These are phyloP conservation scores for Metschnikowia reukaufii DNA, from an alignment of 805 yeast genomes.

Conservation along the genomic window DNA sequence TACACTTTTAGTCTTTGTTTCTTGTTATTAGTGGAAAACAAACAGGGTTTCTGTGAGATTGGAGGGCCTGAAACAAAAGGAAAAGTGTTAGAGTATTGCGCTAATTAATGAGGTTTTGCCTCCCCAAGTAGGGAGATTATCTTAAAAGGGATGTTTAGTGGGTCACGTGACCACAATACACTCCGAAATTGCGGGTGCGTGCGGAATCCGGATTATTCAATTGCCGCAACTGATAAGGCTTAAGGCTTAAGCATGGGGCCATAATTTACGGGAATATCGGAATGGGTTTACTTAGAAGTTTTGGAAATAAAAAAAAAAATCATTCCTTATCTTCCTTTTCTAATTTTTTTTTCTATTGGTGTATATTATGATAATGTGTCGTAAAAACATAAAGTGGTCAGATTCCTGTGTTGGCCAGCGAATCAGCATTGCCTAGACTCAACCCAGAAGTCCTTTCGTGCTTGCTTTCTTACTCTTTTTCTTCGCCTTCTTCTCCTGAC, in stretches of 20 bases:
- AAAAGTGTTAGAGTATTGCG: conserved; percentile 2
- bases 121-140: conserved; percentile 10
- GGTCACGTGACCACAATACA: conserved; percentile 6
- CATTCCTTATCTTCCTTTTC: no score
- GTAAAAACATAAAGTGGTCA: no score
- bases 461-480: conserved; percentile 6
- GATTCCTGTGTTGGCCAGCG: not conserved
- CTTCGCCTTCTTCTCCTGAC: conserved; percentile 10
- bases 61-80: not conserved
- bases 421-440: not conserved
- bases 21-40: not conserved
- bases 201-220: not conserved
- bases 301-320: no score
- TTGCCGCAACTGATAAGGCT: not conserved
- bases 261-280: no score
- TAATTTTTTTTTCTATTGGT: not conserved
- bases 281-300: no score
- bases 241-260: not conserved
- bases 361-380: not conserved
- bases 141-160: conserved; percentile 3
- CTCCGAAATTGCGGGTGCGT: no score
- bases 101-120: conserved; percentile 10
- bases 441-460: not conserved
- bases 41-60: not conserved
- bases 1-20: no score